phyloP scores from a whole-genome alignment of 2,329 filamentous ascomycete genomes.

The Cercospora berteroae region DNA sequence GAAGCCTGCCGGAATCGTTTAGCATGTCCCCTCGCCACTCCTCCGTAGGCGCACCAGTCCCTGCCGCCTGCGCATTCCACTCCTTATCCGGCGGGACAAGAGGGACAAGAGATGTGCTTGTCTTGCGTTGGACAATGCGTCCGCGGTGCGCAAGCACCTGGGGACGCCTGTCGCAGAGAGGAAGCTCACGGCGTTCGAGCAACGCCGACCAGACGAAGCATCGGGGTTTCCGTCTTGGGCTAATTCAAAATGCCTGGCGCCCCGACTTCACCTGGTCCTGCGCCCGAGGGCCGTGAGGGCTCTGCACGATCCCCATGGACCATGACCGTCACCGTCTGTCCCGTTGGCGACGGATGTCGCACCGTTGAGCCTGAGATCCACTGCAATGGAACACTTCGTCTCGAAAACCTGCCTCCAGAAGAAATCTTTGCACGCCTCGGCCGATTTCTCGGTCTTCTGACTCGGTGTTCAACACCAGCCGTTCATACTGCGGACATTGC shows the following conservation, averaged over 20 bases:
- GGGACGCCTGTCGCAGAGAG: not conserved
- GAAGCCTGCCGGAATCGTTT: conserved; percentile 6
- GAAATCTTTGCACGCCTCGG: not conserved
- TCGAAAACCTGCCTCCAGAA: not conserved
- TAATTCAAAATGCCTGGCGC: not conserved
- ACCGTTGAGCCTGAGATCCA: not conserved
- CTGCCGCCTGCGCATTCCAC: not conserved
- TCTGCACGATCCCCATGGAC: not conserved
- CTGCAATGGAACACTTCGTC: not conserved
- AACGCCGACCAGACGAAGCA: not conserved
- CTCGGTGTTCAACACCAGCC: not conserved
- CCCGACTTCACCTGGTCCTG: not conserved
- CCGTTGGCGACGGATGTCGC: not conserved
- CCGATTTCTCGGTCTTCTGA: not conserved
- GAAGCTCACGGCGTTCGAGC: not conserved
- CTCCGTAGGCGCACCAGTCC: not conserved
- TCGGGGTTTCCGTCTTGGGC: not conserved
- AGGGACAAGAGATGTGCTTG: not conserved
- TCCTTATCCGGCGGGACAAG: not conserved
- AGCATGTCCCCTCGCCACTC: not conserved
- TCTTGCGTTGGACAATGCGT: not conserved
- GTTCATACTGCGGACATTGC: not conserved
- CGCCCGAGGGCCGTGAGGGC: not conserved
- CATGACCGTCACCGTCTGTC: not conserved
- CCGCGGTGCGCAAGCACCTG: not conserved